Conservation (phyloP, 345 rosid genomes). For the Hibiscus trionum region DNA sequence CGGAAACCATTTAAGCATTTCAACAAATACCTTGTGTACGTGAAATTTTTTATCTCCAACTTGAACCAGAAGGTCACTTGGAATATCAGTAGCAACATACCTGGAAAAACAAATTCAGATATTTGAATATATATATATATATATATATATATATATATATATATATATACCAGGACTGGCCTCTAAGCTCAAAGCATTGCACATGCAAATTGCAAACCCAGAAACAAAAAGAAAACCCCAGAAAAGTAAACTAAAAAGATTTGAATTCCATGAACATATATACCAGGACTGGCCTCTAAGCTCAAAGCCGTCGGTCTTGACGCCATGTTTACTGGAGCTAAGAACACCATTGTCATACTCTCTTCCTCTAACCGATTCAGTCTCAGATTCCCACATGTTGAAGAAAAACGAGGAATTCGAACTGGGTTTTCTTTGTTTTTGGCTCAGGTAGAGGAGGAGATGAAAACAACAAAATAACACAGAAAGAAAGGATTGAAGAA, state of each 20-base stretch:
- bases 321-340: conserved; percentile 51
- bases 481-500: background rate
- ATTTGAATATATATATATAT: too few relatives aligned
- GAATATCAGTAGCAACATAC: conserved; percentile 89
- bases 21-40: conserved; percentile 69
- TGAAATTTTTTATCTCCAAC: conserved; percentile 68
- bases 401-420: conserved; percentile 2
- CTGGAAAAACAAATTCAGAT: conserved; percentile 37
- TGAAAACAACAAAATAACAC: background rate
- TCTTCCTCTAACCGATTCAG: conserved; percentile 50
- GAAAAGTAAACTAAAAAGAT: background rate
- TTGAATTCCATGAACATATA: conserved; percentile 13
- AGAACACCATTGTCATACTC: conserved; percentile 72
- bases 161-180: too few relatives aligned
- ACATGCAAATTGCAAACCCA: background rate
- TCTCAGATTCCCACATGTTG: conserved; percentile 91
- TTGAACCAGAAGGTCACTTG: conserved; percentile 75
- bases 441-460: background rate
- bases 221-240: background rate
- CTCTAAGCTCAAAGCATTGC: too few relatives aligned
- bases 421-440: background rate
- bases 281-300: conserved; percentile 77
- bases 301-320: conserved; percentile 85
- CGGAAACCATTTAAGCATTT: conserved; percentile 1
- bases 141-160: too few relatives aligned